Evolutionary conservation across 208 protist genomes (phyloP).

Genomic region (Crithidia bombi): DNA sequence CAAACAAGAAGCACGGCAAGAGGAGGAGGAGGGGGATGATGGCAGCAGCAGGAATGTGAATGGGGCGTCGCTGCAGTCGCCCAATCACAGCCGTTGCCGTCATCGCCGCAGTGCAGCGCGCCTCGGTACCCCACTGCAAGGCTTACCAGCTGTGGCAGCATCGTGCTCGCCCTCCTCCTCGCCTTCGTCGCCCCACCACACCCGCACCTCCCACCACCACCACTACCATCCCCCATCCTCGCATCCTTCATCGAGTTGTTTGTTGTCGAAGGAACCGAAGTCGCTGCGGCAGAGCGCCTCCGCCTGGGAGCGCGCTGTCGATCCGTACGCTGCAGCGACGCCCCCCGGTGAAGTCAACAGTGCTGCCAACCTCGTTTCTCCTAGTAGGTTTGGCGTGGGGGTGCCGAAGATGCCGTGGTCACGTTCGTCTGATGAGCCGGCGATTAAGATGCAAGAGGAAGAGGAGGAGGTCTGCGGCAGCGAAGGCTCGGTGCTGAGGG

Average conservation of each 20-base stretch:
- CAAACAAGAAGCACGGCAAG: background rate
- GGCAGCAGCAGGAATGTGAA: background rate
- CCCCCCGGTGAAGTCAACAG: background rate
- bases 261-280: constrained; percentile 9
- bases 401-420: background rate
- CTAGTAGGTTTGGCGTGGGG: background rate
- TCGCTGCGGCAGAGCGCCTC: constrained; percentile 3
- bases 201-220: too few species aligned
- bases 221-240: background rate
- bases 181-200: background rate
- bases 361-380: background rate
- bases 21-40: background rate
- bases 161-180: background rate
- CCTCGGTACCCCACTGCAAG: too few species aligned
- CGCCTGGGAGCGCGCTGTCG: background rate
- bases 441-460: background rate
- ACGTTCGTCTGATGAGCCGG: background rate
- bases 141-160: too few species aligned
- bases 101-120: too few species aligned
- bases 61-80: too few species aligned
- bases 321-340: background rate
- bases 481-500: background rate
- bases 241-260: background rate
- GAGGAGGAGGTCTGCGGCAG: background rate
- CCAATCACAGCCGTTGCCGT: too few species aligned